A percentile compares a stretch with the other conserved stretches of the same genome.
phyloP scores from a whole-genome alignment of 129 eudicot species.

The Apium graveolens region DNA sequence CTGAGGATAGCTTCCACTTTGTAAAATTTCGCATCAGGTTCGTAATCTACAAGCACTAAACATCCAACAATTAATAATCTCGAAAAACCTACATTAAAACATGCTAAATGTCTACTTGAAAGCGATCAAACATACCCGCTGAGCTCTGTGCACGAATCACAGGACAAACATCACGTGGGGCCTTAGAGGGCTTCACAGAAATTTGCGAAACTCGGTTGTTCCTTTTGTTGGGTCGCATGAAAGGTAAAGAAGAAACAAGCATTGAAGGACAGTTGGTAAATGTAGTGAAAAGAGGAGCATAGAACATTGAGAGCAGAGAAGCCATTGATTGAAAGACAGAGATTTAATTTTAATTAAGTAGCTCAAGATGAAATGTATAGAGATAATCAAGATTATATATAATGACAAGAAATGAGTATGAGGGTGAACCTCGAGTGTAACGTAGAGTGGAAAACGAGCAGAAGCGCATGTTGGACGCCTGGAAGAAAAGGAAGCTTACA shows the following conservation, averaged over 20 bases:
- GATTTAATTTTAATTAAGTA: not conserved
- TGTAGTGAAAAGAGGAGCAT: not conserved
- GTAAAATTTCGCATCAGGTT: slow-evolving; percentile 48
- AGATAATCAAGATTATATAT: not conserved
- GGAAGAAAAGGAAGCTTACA: not conserved
- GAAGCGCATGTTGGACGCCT: not conserved
- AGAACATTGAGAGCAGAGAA: not conserved
- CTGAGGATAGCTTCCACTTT: slow-evolving; percentile 56
- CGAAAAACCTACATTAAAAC: not conserved
- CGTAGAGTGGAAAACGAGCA: not conserved
- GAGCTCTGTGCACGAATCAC: slow-evolving; percentile 29
- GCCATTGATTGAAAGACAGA: not conserved
- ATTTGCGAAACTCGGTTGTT: slow-evolving; percentile 5
- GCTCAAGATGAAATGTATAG: no score
- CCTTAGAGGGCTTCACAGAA: slow-evolving; percentile 1
- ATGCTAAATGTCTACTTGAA: not conserved
- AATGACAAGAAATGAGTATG: not conserved
- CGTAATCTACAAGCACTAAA: slow-evolving; percentile 22
- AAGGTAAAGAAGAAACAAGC: not conserved
- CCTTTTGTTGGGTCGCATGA: slow-evolving; percentile 5
- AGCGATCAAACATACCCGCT: slow-evolving; percentile 17
- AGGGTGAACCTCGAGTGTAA: not conserved
- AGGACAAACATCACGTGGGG: slow-evolving; percentile 12
- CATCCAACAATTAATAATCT: not conserved
- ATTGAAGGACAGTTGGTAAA: not conserved